These are phyloP conservation scores for Chloris gayana DNA, from an alignment of 176 grass and related monocot species.

Conservation along the genomic window DNA sequence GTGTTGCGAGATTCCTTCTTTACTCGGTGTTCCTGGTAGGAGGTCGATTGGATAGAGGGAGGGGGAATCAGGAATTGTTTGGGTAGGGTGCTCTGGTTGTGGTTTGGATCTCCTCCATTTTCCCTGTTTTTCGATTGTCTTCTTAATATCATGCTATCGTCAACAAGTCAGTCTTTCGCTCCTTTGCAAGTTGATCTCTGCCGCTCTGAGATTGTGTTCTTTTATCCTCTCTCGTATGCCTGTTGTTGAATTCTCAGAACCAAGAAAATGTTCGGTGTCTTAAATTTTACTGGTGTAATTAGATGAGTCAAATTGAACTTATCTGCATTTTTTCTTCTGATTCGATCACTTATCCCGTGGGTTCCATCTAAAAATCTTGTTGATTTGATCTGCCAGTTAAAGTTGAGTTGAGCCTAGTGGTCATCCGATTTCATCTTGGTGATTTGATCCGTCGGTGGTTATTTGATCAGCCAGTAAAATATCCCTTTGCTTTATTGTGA, in stretches of 20 bases:
- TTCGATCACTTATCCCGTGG: constrained; percentile 8
- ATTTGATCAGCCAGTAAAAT: too few relatives aligned
- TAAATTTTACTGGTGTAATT: neutral
- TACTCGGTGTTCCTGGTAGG: neutral
- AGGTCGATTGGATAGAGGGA: constrained; percentile 3
- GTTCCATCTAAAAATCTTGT: constrained; percentile 30
- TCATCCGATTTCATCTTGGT: neutral
- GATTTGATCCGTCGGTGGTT: neutral
- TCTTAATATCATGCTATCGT: neutral
- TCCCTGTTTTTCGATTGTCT: neutral
- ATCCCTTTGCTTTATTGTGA: neutral
- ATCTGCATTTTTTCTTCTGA: neutral
- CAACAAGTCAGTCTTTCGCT: constrained; percentile 1
- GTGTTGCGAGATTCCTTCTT: neutral
- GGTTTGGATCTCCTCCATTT: constrained; percentile 27
- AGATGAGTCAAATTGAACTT: constrained; percentile 18
- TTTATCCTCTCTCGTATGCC: neutral
- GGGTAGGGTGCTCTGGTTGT: neutral
- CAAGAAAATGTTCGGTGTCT: neutral
- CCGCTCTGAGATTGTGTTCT: neutral
- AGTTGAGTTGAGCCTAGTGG: constrained; percentile 20
- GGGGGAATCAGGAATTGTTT: constrained; percentile 7
- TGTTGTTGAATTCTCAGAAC: constrained; percentile 11
- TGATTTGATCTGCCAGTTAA: constrained; percentile 27
- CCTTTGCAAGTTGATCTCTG: constrained; percentile 6